These are phyloP conservation scores for Sporodiniella umbellata DNA, from an alignment of 371 early-diverging fungal species.

Conservation along the genomic window DNA sequence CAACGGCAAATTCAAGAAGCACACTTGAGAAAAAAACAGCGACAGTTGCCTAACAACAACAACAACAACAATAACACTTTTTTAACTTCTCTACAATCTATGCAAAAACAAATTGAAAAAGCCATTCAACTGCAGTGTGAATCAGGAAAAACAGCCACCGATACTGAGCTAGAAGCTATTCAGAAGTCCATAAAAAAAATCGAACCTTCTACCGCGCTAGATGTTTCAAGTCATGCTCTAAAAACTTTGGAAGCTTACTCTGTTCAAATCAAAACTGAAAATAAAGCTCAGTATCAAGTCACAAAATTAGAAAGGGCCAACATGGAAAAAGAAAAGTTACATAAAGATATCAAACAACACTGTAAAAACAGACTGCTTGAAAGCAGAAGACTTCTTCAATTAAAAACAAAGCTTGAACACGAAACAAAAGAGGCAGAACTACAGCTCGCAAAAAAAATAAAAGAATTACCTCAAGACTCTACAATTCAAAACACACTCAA, in stretches of 20 bases:
- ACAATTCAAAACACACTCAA: constrained; percentile 4
- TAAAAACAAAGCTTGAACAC: constrained; percentile 1
- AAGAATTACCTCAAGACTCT: constrained; percentile 4
- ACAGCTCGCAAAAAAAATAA: constrained; percentile 1
- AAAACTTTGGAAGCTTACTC: not conserved
- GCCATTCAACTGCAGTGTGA: constrained; percentile 1
- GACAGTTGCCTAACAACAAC: not conserved
- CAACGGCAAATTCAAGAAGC: not conserved
- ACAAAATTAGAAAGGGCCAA: not conserved
- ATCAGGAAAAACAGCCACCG: not conserved
- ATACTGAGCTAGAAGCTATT: not conserved
- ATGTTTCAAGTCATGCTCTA: not conserved
- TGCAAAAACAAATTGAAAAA: constrained; percentile 7
- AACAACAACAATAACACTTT: no score
- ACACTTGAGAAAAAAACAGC: not conserved
- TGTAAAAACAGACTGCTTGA: not conserved
- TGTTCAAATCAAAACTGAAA: not conserved
- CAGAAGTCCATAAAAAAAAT: not conserved
- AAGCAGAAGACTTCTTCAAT: not conserved
- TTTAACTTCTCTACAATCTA: constrained; percentile 3
- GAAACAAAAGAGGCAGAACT: constrained; percentile 4
- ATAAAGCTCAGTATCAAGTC: not conserved
- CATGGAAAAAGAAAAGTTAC: not conserved
- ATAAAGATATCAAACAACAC: not conserved
- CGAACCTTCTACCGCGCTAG: not conserved